Evolutionary conservation across 2,329 filamentous ascomycete genomes (phyloP), one percentile per base, ranked within the genome.

Genomic region (Botrytis deweyae): DNA sequence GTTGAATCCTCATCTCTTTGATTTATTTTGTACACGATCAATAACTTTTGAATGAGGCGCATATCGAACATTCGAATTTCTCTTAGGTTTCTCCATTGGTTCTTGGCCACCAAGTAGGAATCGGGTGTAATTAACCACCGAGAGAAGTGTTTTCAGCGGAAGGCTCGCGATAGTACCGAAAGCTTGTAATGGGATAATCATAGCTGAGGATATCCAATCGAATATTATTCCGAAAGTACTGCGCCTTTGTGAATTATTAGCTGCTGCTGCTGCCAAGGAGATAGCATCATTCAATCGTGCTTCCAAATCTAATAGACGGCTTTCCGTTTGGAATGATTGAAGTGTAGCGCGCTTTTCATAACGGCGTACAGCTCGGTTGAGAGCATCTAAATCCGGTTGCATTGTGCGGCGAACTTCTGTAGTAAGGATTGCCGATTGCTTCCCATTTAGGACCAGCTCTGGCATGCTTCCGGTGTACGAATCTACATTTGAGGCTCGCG

Each of bases 331-430:
- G 72, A 92, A 87, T 16, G 92, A 88, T 42, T 94, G 88, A 12
- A 95, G 85, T 0, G 91, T 91, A 7, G 92, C 90, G 78, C 94
- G 93, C 84, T 97, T 98, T 84, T 98, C 95, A 79, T 97, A 97
- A 52, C 94, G 90, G 33, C 95, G 89, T 63, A 98, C 92, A 6
- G 95, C 95, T 66, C 95, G 91, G 78, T 94, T 96, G 46, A 98
- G 85, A 0, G 94, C 93, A 78, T 98, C 95, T 9, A 98, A 87
- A 74, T 98, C 94, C 0, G 93, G 91, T 77, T 94, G 92, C 18
- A 95, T 85, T 42, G 86, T 84, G 74, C 88, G 89, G 61, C 89
- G 88, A 20, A 93, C 86, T 74, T 93, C 90, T 8, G 84, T 85
- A 4, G 82, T 83, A 4, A 84, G 76, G 5, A 84, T 72, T 9